Evolutionary conservation across 352 stramenopile species (phyloP).

Genomic region (Blastocystis hominis): DNA sequence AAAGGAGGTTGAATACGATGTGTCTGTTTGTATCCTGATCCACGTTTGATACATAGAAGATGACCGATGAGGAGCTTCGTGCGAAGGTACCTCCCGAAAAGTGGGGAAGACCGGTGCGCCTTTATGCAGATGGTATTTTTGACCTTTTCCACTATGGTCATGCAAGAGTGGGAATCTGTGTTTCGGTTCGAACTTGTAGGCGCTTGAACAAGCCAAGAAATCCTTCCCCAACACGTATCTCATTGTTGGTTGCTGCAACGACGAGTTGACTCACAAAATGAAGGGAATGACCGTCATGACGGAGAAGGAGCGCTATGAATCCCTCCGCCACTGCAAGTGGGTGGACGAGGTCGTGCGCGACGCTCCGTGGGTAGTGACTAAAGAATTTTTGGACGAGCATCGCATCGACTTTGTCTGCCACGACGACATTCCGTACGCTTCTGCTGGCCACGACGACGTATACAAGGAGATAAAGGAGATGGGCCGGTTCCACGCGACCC

Average conservation of each 20-base stretch:
- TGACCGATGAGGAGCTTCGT: constrained; percentile 56
- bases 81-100: constrained; percentile 54
- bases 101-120: constrained; percentile 65
- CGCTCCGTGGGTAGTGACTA: constrained; percentile 73
- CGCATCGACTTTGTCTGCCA: constrained; percentile 78
- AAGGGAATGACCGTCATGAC: constrained; percentile 77
- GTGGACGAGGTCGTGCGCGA: constrained; percentile 76
- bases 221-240: constrained; percentile 74
- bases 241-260: constrained; percentile 75
- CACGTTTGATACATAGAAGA: constrained; percentile 28
- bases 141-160: constrained; percentile 78
- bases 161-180: constrained; percentile 59
- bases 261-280: constrained; percentile 74
- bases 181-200: constrained; percentile 54
- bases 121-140: constrained; percentile 78
- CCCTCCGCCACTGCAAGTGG: constrained; percentile 73
- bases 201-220: constrained; percentile 75
- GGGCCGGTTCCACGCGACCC: constrained; percentile 74
- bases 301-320: constrained; percentile 70
- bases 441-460: constrained; percentile 71
- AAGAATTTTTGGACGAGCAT: constrained; percentile 73
- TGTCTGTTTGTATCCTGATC: neutral
- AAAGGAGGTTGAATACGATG: constrained; percentile 14
- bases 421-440: constrained; percentile 73
- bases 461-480: constrained; percentile 75